Base-by-base conservation (phyloP, 768 basidiomycete genomes). In the Kwoniella pini region DNA sequence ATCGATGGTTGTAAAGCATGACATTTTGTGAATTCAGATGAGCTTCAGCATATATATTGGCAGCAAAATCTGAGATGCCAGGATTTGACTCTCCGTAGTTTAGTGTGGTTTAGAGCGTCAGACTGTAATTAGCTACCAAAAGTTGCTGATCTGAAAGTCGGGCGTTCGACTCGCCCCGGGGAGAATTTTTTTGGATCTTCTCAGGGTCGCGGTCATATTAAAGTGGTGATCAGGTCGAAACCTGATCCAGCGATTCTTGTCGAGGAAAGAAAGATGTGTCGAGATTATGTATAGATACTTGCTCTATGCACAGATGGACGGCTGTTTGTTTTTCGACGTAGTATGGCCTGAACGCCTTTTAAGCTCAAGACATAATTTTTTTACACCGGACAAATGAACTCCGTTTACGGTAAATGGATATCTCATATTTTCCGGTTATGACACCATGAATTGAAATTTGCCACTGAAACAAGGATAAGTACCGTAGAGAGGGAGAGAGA, bases 31-130 rank as follows among this genome's bases (percentile, higher is more conserved):
- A 43, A 43, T 43, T 43, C 5, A 6, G 11, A 9, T 21, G 10
- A 43, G 19, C 19, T 6, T 10, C 17, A 6, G 21, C 7, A 46
- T 2, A 13, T 46, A 56, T 57, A 59, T 59, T 42, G 46, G 40
- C 21, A 2, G 9, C 17, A 12, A 2, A 2, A 27, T 17, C 28
- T 11, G 0, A 27, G 15, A n/a, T 4, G 10, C 42, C 24, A 7
- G 10, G 42, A 60, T 52, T 52, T 46, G 24, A 39, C 59, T 61
- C 59, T 54, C 53, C 52, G 59, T 61, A 61, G 59, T 61, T 61
- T 61, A 61, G 59, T 52, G 59, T 61, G 59, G 59, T 61, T 61
- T 61, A 61, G 59, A 61, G 59, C 59, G 59, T 61, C 59, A 61
- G 59, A 61, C 59, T 61, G 59, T 61, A 61, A 61, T 61, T 52